These are phyloP conservation scores for Pugionium dolabratum DNA, from an alignment of 345 rosid species.

Conservation along the genomic window DNA sequence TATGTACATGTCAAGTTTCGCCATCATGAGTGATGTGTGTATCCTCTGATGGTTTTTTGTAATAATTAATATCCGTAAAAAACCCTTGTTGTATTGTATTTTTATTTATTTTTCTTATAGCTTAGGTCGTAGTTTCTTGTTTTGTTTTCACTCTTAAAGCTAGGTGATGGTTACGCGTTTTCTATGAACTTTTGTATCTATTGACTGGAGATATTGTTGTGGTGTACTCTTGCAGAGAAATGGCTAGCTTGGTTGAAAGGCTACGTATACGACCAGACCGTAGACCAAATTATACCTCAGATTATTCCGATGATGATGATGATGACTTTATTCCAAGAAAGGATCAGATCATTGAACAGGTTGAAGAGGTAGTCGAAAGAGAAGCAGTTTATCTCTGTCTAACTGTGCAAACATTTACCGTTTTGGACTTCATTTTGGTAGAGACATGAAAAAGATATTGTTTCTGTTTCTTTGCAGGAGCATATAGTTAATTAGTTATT, in stretches of 20 bases:
- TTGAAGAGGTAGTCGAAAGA: conserved; percentile 52
- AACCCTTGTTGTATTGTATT: not conserved
- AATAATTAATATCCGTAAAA: no score
- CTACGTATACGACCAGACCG: conserved; percentile 69
- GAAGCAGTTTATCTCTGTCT: conserved; percentile 58
- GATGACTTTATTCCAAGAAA: conserved; percentile 50
- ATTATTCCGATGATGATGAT: conserved; percentile 76
- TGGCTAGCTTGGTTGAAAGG: conserved; percentile 81
- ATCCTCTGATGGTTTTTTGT: no score
- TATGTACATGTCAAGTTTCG: no score
- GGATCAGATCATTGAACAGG: conserved; percentile 46
- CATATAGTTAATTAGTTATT: not conserved
- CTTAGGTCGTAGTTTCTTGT: not conserved
- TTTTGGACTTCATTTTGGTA: not conserved
- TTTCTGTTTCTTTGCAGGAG: not conserved
- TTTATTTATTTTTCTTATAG: not conserved
- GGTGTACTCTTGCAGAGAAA: conserved; percentile 53
- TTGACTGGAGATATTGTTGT: conserved; percentile 7
- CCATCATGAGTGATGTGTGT: no score
- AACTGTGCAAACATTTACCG: conserved; percentile 22
- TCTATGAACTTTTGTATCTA: not conserved
- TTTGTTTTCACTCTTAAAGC: not conserved
- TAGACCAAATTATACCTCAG: conserved; percentile 57
- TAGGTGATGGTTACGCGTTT: conserved; percentile 16
- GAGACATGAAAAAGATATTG: not conserved